A percentile compares a stretch with the other conserved stretches of the same genome.
Evolutionary conservation across 2,329 filamentous ascomycete species (phyloP).

Genomic region (Hirsutella thompsonii): DNA sequence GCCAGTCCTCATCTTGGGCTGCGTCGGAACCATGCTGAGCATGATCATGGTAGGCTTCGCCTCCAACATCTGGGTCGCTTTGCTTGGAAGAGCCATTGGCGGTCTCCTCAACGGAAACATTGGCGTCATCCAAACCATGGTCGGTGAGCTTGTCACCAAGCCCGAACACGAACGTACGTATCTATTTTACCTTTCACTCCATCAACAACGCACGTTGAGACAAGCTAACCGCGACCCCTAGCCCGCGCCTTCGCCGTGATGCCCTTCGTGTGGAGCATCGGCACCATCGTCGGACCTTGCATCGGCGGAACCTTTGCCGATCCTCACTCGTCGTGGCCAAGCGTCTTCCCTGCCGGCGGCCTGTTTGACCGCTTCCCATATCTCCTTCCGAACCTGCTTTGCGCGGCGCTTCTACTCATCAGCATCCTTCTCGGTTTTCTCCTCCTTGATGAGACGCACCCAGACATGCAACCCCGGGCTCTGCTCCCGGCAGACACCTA

Average conservation of each 20-base stretch:
- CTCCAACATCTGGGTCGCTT: slow-evolving; percentile 70
- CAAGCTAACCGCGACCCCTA: slow-evolving; percentile 18
- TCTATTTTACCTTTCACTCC: neutral
- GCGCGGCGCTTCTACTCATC: slow-evolving; percentile 59
- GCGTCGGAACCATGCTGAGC: slow-evolving; percentile 68
- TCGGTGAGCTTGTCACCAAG: slow-evolving; percentile 71
- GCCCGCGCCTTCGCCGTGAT: slow-evolving; percentile 80
- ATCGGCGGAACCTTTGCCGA: slow-evolving; percentile 81
- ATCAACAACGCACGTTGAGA: neutral
- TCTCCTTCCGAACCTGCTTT: slow-evolving; percentile 79
- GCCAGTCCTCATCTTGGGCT: slow-evolving; percentile 71
- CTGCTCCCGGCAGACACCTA: slow-evolving; percentile 34
- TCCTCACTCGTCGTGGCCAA: slow-evolving; percentile 62
- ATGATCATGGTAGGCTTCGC: slow-evolving; percentile 76
- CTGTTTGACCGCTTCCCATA: slow-evolving; percentile 75
- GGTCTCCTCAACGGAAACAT: slow-evolving; percentile 86
- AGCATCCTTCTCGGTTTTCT: slow-evolving; percentile 74
- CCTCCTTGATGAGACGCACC: slow-evolving; percentile 79
- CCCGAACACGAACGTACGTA: slow-evolving; percentile 74
- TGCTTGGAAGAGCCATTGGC: slow-evolving; percentile 63
- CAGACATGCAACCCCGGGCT: slow-evolving; percentile 54
- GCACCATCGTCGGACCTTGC: slow-evolving; percentile 77
- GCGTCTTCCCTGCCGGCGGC: slow-evolving; percentile 50
- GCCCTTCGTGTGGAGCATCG: slow-evolving; percentile 89
- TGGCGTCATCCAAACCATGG: slow-evolving; percentile 85